phyloP scores from a whole-genome alignment of 225 moss, liverwort and hornwort genomes.

The Ulota crispa region DNA sequence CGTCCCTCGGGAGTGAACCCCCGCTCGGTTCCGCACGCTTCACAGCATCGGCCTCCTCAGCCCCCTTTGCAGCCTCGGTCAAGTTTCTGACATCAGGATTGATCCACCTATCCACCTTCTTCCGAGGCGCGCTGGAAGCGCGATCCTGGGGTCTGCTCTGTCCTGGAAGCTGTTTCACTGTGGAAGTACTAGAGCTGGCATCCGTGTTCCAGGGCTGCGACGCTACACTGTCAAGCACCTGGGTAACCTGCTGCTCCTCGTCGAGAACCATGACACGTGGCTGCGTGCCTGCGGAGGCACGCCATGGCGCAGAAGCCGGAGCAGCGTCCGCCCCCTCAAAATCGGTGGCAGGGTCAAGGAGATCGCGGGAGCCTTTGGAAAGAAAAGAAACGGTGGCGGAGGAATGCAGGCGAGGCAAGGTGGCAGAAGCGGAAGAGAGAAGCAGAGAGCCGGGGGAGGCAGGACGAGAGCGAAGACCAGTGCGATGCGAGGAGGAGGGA shows the following conservation, averaged over 20 bases:
- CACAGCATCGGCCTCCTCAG: constrained; percentile 14
- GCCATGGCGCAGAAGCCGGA: neutral
- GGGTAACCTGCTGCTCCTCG: constrained; percentile 33
- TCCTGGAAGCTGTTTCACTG: neutral
- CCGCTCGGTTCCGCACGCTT: constrained; percentile 1
- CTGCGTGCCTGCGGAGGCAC: neutral
- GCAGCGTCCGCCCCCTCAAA: neutral
- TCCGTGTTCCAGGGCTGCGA: constrained; percentile 33
- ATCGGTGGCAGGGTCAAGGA: neutral
- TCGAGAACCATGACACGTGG: constrained; percentile 15
- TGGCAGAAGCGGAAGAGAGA: neutral
- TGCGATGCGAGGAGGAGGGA: neutral
- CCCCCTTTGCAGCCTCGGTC: neutral
- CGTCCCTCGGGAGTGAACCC: constrained; percentile 4
- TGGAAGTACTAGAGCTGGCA: neutral
- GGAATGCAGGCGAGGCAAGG: constrained; percentile 8
- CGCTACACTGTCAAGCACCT: constrained; percentile 29
- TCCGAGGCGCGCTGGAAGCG: neutral
- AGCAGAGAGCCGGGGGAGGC: neutral
- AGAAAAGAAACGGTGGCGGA: neutral
- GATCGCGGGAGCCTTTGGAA: constrained; percentile 19
- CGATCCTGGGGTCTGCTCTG: constrained; percentile 12
- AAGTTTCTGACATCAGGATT: constrained; percentile 30
- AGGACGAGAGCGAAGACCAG: neutral
- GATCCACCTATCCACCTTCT: constrained; percentile 31